Base-by-base conservation (phyloP, 805 yeast genomes). In the Kazachstania kunashirensis region DNA sequence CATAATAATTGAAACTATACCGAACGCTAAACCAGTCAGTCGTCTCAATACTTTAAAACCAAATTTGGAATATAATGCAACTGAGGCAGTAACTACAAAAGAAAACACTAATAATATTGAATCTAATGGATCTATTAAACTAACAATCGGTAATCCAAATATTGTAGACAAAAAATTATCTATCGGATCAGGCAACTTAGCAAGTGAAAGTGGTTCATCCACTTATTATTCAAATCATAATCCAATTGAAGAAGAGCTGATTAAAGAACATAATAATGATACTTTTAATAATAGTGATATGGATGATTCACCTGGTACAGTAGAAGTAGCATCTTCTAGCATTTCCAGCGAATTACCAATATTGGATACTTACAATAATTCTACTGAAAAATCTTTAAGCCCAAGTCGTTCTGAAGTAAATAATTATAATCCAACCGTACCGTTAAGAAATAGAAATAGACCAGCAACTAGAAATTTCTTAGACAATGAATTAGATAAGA, bases 391-490 rank as follows among this genome's bases (percentile, higher is more conserved):
- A 42, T 37, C 16, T 36, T 34, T 44, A 6, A 39, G 36, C 2
- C 57, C 60, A 4, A 38, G 36, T 6, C 45, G 56, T 18, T 46
- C 54, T 7, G 50, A 47, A 29, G 42, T 43, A 8, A 39, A 44
- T 10, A 44, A 37, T 16, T 47, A 46, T 20, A 50, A 51, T 30
- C 63, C 63, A 6, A 44, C 58, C 2, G 49, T 53, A 3, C 63
- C 63, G 7, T 57, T 57, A 29, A 50, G 62, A 38, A 57, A 46
- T 32, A 52, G 48, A 34, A 49, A 52, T 15, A 51, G 63, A 39
- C 53, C 15, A 6, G 13, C 28, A 6, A 13, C 62, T 6, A 49
- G 48, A 17, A 33, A 52, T 12, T 48, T 48, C 32, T 42, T 52
- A 29, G 24, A 36, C n/a, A 24, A 25, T 12, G 23, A 30, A 16